A percentile compares a stretch with the other conserved stretches of the same genome.
Evolutionary conservation across 164 flowering plant genomes (phyloP).

Genomic region (Liquidambar formosana): DNA sequence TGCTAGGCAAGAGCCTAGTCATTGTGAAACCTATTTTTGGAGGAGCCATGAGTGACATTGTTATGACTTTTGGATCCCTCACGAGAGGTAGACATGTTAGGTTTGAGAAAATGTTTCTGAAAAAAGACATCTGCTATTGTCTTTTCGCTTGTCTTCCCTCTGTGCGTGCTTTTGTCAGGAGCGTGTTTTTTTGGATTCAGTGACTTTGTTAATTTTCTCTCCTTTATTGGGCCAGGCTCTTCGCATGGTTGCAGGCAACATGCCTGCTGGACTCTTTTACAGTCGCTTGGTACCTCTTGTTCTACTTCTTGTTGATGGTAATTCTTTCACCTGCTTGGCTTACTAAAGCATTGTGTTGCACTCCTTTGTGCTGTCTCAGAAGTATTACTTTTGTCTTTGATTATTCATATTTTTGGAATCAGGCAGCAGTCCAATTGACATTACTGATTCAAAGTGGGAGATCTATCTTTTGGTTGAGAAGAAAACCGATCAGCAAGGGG

Average conservation of each 20-base stretch:
- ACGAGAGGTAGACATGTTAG: neutral
- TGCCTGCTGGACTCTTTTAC: constrained; percentile 71
- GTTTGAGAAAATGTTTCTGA: neutral
- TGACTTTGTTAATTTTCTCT: neutral
- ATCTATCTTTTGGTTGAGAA: constrained; percentile 62
- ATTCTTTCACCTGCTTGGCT: neutral
- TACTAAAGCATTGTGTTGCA: neutral
- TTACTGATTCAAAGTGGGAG: constrained; percentile 87
- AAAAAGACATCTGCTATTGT: neutral
- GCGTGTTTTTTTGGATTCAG: neutral
- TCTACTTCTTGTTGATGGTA: constrained; percentile 94
- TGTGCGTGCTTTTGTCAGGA: neutral
- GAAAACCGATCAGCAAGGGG: constrained; percentile 36
- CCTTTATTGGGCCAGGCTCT: constrained; percentile 45
- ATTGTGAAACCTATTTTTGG: neutral
- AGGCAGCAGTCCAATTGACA: constrained; percentile 95
- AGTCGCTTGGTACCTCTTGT: constrained; percentile 82
- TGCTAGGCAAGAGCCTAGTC: neutral
- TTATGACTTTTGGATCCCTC: neutral
- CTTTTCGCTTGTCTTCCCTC: neutral
- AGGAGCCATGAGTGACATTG: neutral
- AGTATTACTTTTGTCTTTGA: neutral
- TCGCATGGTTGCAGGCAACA: constrained; percentile 47
- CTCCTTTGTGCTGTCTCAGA: neutral
- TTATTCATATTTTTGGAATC: constrained; percentile 15